These are phyloP conservation scores for Neofusicoccum ribis DNA, from an alignment of 2,329 filamentous ascomycete species.

Conservation along the genomic window DNA sequence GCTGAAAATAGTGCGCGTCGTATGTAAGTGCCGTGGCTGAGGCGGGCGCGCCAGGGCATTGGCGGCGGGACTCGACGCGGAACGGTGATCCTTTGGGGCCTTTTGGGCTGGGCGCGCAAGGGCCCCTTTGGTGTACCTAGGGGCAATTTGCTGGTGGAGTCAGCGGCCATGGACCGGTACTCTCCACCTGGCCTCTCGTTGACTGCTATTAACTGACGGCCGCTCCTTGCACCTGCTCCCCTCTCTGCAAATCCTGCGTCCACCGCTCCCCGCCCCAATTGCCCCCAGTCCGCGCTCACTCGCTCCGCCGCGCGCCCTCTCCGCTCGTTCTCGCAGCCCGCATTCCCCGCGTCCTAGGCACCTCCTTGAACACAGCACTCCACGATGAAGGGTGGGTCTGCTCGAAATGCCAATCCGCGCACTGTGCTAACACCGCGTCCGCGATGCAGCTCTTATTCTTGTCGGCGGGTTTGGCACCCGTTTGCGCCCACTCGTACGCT, in stretches of 20 bases:
- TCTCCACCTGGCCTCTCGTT: constrained; percentile 17
- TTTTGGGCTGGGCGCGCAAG: background rate
- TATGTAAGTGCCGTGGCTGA: background rate
- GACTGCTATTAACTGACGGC: constrained; percentile 10
- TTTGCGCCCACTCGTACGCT: constrained; percentile 82
- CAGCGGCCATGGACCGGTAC: constrained; percentile 6
- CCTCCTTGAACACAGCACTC: constrained; percentile 13
- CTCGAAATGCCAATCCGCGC: constrained; percentile 3
- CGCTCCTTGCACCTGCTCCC: constrained; percentile 9
- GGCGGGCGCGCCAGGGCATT: constrained; percentile 9
- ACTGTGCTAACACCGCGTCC: constrained; percentile 21
- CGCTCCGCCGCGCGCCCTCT: background rate
- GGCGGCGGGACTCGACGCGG: constrained; percentile 11
- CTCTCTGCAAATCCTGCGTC: constrained; percentile 1
- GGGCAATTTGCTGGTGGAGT: constrained; percentile 9
- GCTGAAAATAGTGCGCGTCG: constrained; percentile 11
- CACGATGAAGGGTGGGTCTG: constrained; percentile 22
- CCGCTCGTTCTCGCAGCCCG: constrained; percentile 9
- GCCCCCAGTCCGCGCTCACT: background rate
- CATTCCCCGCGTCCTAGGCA: background rate
- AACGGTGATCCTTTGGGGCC: constrained; percentile 3
- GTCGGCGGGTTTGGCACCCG: constrained; percentile 98
- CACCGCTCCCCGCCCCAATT: background rate
- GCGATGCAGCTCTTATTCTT: constrained; percentile 80
- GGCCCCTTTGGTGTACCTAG: constrained; percentile 11